Base-by-base conservation (phyloP, 2,329 filamentous ascomycete species). In the Fusarium nygamai region DNA sequence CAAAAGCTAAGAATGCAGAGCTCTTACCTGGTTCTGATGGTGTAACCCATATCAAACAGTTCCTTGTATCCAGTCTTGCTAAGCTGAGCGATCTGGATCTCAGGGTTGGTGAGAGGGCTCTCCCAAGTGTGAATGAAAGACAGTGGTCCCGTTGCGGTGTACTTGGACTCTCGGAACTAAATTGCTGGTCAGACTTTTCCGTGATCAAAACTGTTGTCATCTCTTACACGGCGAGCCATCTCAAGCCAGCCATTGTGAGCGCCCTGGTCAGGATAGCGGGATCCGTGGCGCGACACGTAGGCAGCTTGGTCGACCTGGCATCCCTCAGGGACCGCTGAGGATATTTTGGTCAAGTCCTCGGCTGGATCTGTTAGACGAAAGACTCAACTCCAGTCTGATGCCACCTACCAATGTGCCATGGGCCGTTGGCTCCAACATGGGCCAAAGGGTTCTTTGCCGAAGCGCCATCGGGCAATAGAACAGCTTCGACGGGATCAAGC, bases 31-130 rank as follows among this genome's bases (percentile, higher is more conserved):
- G 84, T 87, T 47, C 86, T 81, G 58, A 89, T 83, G 7, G 82
- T 82, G 63, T 89, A 88, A 11, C 88, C 89, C 80, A 91, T 83
- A 66, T 89, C 87, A 46, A 87, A 85, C 1, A 87, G 81, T 78
- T 93, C 91, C 73, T 91, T 91, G 76, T 88, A 90, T 1, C 91
- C 91, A 3, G 90, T 92, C 11, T 88, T 83, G 27, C 88, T 91
- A 48, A 90, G 80, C 77, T 90, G 88, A 9, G 88, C 83, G 29
- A 92, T 89, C 78, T 93, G 88, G 14, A 85, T 81, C 1, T 81
- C 80, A 0, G 89, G 88, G 64, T 90, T 82, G 4, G 84, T 87
- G 34, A 92, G 82, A 3, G 88, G 87, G 0, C 90, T 87, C 66
- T 86, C 81, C 91, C 91, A 93, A 7, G 81, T 81, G 19, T 86